Conservation (phyloP, 768 basidiomycete species). For the Tricholoma saponaceum region DNA sequence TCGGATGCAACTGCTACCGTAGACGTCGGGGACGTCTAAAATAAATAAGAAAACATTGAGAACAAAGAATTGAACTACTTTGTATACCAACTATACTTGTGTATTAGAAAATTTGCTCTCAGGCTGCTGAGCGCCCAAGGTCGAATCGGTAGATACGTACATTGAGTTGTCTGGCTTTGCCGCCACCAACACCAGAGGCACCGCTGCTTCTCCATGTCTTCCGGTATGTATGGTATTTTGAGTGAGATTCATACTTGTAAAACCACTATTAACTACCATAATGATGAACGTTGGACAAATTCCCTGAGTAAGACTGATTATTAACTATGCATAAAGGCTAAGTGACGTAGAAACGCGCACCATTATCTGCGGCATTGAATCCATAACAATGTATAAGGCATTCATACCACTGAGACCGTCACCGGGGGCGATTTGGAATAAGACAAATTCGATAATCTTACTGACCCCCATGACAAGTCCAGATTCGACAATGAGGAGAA, state of each 20-base stretch:
- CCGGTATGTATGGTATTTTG: neutral
- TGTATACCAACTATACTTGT: no score
- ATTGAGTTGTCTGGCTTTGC: neutral
- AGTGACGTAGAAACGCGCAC: neutral
- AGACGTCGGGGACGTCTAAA: no score
- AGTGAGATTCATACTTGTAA: neutral
- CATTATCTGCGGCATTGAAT: neutral
- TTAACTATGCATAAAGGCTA: neutral
- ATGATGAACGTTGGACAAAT: neutral
- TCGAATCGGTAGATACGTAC: neutral
- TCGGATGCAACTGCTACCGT: no score
- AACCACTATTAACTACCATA: neutral
- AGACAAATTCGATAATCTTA: neutral
- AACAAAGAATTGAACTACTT: no score
- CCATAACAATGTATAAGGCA: neutral
- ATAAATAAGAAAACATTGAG: no score
- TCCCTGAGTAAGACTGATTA: neutral
- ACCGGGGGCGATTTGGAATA: neutral
- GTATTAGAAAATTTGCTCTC: no score
- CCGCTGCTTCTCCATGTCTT: neutral
- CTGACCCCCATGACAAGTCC: neutral
- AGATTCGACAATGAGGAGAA: neutral
- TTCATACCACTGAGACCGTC: neutral
- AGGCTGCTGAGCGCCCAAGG: no score
- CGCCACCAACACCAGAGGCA: neutral